Percentiles rank a stretch among this genome's conserved stretches.
Evolutionary conservation across 345 rosid genomes (phyloP).

Genomic region (Arabis hirsuta): DNA sequence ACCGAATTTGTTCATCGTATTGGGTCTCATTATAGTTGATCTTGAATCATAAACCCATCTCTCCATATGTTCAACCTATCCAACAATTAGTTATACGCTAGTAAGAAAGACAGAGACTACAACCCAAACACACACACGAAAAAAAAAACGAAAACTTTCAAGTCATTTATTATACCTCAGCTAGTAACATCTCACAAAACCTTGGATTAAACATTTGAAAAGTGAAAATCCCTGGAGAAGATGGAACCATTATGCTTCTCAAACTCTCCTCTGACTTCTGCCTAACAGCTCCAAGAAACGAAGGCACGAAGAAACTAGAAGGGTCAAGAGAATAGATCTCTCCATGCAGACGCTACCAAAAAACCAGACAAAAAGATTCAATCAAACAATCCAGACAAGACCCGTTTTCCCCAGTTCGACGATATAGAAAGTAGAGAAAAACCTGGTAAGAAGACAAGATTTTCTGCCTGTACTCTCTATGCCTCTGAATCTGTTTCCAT

Average conservation of each 20-base stretch:
- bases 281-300: slow-evolving; percentile 69
- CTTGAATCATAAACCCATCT: slow-evolving; percentile 75
- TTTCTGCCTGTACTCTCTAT: slow-evolving; percentile 38
- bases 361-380: slow-evolving; percentile 19
- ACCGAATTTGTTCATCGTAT: slow-evolving; percentile 93
- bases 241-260: slow-evolving; percentile 64
- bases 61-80: slow-evolving; percentile 88
- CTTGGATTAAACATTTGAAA: slow-evolving; percentile 82
- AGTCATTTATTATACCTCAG: slow-evolving; percentile 62
- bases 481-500: slow-evolving; percentile 37
- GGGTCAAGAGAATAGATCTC: slow-evolving; percentile 70
- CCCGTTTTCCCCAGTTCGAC: background rate
- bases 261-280: slow-evolving; percentile 66
- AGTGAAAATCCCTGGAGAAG: slow-evolving; percentile 68
- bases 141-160: slow-evolving; percentile 45
- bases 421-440: background rate
- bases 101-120: slow-evolving; percentile 15
- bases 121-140: slow-evolving; percentile 49
- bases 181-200: slow-evolving; percentile 68
- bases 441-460: slow-evolving; percentile 44
- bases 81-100: background rate
- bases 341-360: slow-evolving; percentile 70
- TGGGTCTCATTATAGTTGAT: slow-evolving; percentile 89
- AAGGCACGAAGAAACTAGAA: slow-evolving; percentile 64
- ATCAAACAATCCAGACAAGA: slow-evolving; percentile 11